These are phyloP conservation scores for Citrullus mucosospermus DNA, from an alignment of 306 rosid genomes.

Conservation along the genomic window DNA sequence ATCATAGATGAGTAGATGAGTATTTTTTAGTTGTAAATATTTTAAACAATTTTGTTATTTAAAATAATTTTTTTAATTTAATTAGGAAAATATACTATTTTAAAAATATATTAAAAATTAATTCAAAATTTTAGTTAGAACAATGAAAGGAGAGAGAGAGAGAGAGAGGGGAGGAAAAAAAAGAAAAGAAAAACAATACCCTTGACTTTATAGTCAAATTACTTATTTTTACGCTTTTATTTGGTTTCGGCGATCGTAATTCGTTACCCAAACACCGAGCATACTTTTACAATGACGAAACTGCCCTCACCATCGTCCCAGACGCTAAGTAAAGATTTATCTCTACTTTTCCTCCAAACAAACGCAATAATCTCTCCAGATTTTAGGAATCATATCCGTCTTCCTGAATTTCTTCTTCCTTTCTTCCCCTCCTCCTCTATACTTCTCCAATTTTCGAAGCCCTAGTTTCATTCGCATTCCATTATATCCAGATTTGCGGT, in stretches of 20 bases:
- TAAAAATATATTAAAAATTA: too few relatives aligned
- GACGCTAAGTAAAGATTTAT: not conserved
- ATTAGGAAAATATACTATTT: too few relatives aligned
- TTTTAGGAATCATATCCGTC: not conserved
- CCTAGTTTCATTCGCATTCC: not conserved
- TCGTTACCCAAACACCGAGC: not conserved
- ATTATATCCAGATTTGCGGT: not conserved
- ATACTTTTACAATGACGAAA: not conserved
- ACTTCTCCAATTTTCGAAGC: not conserved
- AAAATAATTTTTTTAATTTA: too few relatives aligned
- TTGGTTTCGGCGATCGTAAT: not conserved
- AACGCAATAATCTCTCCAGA: slow-evolving; percentile 2
- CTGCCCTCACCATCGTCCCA: not conserved
- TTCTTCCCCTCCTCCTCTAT: not conserved
- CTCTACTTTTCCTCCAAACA: slow-evolving; percentile 4
- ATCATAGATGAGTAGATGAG: too few relatives aligned
- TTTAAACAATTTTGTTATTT: too few relatives aligned
- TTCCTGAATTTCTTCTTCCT: not conserved
- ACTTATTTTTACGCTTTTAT: not conserved
- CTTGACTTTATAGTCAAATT: not conserved
- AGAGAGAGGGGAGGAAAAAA: too few relatives aligned
- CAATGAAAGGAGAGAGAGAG: too few relatives aligned
- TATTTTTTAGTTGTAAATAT: too few relatives aligned
- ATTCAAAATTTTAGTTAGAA: too few relatives aligned
- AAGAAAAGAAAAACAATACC: not conserved